phyloP scores from a whole-genome alignment of 106 monocot genomes.

The Dendrobium nobile region DNA sequence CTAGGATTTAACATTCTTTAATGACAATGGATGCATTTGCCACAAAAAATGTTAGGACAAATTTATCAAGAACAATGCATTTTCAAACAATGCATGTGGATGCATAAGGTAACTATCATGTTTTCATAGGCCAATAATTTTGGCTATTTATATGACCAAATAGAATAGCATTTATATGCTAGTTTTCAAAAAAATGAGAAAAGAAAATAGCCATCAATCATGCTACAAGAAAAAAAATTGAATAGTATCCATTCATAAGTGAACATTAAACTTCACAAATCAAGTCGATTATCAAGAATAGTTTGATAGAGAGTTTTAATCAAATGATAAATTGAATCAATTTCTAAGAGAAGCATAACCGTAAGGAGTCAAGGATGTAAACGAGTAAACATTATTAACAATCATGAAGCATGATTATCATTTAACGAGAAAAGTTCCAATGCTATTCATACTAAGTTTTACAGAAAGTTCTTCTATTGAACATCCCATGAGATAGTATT shows the following conservation, averaged over 20 bases:
- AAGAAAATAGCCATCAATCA: not conserved
- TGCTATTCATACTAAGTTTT: not conserved
- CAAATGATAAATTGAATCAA: not conserved
- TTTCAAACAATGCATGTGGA: too few relatives aligned
- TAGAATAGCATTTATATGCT: not conserved
- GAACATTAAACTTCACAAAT: not conserved
- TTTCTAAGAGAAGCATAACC: not conserved
- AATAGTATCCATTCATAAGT: not conserved
- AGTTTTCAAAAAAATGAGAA: not conserved
- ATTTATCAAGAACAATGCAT: too few relatives aligned
- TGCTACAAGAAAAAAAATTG: not conserved
- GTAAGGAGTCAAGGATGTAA: not conserved
- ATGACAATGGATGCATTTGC: too few relatives aligned
- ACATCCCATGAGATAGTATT: not conserved
- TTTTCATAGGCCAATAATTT: not conserved
- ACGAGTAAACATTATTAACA: not conserved
- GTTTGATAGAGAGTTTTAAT: not conserved
- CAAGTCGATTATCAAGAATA: not conserved
- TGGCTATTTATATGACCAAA: not conserved
- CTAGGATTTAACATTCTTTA: too few relatives aligned
- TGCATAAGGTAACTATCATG: too few relatives aligned
- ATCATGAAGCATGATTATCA: not conserved
- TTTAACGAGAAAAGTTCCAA: not conserved
- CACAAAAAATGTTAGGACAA: too few relatives aligned
- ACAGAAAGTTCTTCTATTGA: not conserved